Percentiles rank a stretch among this genome's conserved stretches.
Evolutionary conservation across 2,329 filamentous ascomycete genomes (phyloP).

Genomic region (Penicillium italicum): DNA sequence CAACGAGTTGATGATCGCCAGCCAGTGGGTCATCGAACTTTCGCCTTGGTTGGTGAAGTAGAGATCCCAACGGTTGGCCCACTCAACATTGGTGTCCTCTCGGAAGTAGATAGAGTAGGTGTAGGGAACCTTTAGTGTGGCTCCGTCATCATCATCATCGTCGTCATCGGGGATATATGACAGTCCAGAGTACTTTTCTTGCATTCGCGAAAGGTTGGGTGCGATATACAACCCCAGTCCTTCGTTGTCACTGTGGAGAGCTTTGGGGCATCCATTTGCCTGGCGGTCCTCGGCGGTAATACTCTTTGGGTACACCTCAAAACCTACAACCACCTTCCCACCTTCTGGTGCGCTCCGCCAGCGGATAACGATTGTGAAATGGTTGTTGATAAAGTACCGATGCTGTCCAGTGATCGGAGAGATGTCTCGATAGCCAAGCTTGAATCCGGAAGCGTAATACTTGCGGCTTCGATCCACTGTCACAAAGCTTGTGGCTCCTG

Average conservation of each 20-base stretch:
- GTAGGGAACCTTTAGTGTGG: slow-evolving; percentile 71
- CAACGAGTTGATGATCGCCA: slow-evolving; percentile 82
- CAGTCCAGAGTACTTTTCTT: slow-evolving; percentile 55
- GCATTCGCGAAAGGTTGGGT: slow-evolving; percentile 57
- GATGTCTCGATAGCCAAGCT: slow-evolving; percentile 72
- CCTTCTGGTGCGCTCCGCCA: slow-evolving; percentile 69
- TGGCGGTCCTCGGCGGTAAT: slow-evolving; percentile 62
- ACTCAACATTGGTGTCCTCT: slow-evolving; percentile 75
- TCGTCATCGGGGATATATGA: slow-evolving; percentile 58
- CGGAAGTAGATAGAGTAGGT: slow-evolving; percentile 89
- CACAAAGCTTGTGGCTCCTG: slow-evolving; percentile 83
- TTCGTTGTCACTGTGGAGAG: slow-evolving; percentile 60
- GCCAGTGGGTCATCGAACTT: slow-evolving; percentile 77
- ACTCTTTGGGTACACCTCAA: slow-evolving; percentile 87
- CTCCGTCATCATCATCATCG: slow-evolving; percentile 62
- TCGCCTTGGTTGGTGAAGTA: slow-evolving; percentile 88
- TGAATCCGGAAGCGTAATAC: slow-evolving; percentile 88
- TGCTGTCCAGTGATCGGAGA: slow-evolving; percentile 57
- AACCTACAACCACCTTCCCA: slow-evolving; percentile 78
- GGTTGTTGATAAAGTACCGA: slow-evolving; percentile 77
- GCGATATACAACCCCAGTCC: slow-evolving; percentile 67
- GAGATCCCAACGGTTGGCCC: slow-evolving; percentile 80
- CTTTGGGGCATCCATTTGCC: slow-evolving; percentile 63
- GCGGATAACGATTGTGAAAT: slow-evolving; percentile 78
- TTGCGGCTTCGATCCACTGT: slow-evolving; percentile 79